Conservation (phyloP, 768 basidiomycete species). For the Hygrocybe coccinea region DNA sequence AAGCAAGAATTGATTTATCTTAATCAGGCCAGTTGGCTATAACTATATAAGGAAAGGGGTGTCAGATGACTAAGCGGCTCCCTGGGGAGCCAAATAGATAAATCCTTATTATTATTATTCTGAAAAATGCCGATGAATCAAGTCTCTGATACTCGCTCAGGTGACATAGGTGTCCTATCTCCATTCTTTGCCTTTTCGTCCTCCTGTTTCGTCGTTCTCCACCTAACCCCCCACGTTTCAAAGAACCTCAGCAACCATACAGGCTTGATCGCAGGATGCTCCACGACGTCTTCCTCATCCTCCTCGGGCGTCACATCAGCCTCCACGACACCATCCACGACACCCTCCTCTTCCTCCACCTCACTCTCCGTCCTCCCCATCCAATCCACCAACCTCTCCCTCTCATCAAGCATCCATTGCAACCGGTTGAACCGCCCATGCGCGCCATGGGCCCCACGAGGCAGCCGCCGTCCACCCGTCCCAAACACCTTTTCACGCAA, state of each 20-base stretch:
- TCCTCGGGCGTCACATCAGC: conserved; percentile 26
- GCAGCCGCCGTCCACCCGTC: conserved; percentile 46
- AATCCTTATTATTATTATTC: no score
- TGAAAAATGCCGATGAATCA: no score
- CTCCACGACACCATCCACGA: conserved; percentile 17
- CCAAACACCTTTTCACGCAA: conserved; percentile 69
- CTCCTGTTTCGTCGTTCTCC: conserved; percentile 32
- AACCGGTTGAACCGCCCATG: conserved; percentile 58
- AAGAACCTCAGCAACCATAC: conserved; percentile 77
- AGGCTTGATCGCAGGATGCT: conserved; percentile 57
- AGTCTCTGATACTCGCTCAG: neutral
- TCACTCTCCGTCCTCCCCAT: conserved; percentile 72
- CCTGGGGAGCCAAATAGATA: no score
- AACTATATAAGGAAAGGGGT: neutral
- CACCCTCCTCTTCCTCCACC: conserved; percentile 60
- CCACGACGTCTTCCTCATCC: conserved; percentile 53
- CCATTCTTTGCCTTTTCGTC: neutral
- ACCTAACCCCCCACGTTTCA: conserved; percentile 68
- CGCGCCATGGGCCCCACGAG: conserved; percentile 48
- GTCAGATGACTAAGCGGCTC: no score
- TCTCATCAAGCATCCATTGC: conserved; percentile 68
- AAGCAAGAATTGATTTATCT: no score
- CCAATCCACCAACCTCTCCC: conserved; percentile 56
- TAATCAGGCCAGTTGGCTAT: neutral
- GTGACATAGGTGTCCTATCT: neutral